phyloP scores from a whole-genome alignment of 202 grass and related monocot genomes.

The Schoenoplectus triqueter region DNA sequence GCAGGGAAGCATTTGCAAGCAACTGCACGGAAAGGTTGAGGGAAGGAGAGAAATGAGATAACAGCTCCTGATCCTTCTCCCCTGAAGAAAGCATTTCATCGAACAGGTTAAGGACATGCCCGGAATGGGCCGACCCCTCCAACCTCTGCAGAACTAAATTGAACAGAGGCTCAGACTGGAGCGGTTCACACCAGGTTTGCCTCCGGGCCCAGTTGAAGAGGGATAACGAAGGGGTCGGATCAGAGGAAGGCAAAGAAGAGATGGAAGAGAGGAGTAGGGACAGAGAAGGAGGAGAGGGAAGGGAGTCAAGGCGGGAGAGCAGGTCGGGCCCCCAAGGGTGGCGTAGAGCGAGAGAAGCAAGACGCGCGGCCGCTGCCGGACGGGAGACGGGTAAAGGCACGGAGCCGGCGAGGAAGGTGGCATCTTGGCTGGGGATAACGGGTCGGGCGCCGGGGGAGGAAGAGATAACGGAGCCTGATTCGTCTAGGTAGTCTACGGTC shows the following conservation, averaged over 20 bases:
- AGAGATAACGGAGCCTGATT: constrained; percentile 70
- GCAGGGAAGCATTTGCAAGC: constrained; percentile 55
- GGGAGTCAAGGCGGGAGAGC: constrained; percentile 66
- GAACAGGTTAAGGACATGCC: constrained; percentile 67
- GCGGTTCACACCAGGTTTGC: constrained; percentile 66
- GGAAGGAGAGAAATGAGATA: constrained; percentile 54
- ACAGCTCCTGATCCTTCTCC: constrained; percentile 32
- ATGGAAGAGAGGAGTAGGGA: constrained; percentile 61
- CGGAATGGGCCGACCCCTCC: constrained; percentile 52
- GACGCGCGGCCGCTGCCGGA: constrained; percentile 61
- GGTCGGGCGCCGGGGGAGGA: constrained; percentile 64
- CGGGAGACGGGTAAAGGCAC: constrained; percentile 69
- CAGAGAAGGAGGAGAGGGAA: constrained; percentile 70
- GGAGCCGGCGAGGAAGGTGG: constrained; percentile 73
- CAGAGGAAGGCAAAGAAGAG: constrained; percentile 64
- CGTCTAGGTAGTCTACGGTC: constrained; percentile 85
- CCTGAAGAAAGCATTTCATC: constrained; percentile 62
- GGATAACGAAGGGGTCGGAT: constrained; percentile 69
- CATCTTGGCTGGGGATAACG: constrained; percentile 64
- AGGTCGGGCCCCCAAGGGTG: constrained; percentile 72
- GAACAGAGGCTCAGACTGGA: constrained; percentile 56
- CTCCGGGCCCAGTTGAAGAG: constrained; percentile 75
- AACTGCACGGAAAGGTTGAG: constrained; percentile 60
- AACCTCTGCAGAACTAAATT: constrained; percentile 63
- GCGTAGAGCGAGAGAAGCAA: constrained; percentile 71